A percentile compares a stretch with the other conserved stretches of the same genome.
These are phyloP conservation scores for Gossypium trilobum DNA, from an alignment of 441 rosid species.

Conservation along the genomic window DNA sequence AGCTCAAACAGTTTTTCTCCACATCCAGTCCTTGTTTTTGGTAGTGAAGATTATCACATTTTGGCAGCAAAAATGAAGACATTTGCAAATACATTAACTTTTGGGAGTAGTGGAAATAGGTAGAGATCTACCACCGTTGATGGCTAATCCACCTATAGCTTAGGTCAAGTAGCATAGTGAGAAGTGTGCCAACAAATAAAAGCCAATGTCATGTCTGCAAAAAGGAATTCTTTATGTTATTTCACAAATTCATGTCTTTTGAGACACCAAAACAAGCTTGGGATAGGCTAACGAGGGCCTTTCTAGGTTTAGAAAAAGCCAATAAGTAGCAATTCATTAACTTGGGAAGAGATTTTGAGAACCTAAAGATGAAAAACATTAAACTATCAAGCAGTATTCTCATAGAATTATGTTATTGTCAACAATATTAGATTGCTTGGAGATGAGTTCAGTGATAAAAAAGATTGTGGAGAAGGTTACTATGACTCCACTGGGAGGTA, in stretches of 20 bases:
- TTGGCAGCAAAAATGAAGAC: not conserved
- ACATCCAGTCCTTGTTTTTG: not conserved
- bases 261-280: not conserved
- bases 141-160: not conserved
- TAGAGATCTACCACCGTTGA: not conserved
- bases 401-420: not conserved
- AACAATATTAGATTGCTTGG: not conserved
- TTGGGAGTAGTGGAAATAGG: not conserved
- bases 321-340: not conserved
- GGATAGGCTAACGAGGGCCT: not conserved
- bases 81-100: not conserved
- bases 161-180: not conserved
- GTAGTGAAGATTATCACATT: not conserved
- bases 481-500: not conserved
- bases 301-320: not conserved
- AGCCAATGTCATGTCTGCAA: not conserved
- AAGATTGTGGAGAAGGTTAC: not conserved
- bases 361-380: not conserved
- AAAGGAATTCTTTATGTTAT: not conserved
- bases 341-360: not conserved
- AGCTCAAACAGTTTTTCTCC: not conserved
- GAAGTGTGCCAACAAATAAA: not conserved
- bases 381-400: not conserved
- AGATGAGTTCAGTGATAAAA: not conserved
- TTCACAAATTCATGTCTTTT: not conserved